A percentile compares a stretch with the other conserved stretches of the same genome.
Evolutionary conservation across 768 basidiomycete genomes (phyloP).

Genomic region (Lyophyllum atratum): DNA sequence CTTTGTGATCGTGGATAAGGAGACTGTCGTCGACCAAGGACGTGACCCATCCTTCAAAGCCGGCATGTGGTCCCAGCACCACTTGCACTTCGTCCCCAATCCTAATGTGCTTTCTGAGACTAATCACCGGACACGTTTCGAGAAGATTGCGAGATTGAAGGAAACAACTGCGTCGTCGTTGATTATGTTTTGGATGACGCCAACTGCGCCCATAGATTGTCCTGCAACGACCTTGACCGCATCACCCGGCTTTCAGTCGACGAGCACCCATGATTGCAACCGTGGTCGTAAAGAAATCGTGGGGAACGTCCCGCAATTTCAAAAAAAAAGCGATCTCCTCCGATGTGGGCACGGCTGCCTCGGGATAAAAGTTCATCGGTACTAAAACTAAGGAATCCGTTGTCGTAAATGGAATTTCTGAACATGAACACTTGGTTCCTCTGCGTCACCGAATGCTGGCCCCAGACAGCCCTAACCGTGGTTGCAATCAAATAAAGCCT

Average conservation of each 20-base stretch:
- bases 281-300: background rate
- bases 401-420: background rate
- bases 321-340: background rate
- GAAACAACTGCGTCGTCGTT: background rate
- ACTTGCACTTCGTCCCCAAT: background rate
- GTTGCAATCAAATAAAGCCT: background rate
- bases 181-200: background rate
- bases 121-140: background rate
- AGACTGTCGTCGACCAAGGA: background rate
- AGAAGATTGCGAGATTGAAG: background rate
- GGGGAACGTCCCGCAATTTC: background rate
- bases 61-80: background rate
- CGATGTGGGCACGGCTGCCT: background rate
- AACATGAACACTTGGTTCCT: background rate
- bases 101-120: background rate
- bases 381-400: background rate
- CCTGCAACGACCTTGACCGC: background rate
- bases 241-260: background rate
- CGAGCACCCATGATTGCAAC: background rate
- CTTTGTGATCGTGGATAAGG: background rate
- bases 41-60: background rate
- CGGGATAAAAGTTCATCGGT: background rate
- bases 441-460: background rate
- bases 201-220: background rate
- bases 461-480: background rate